Evolutionary conservation across 495 filamentous ascomycete species (phyloP).

Genomic region (Chaetomium fimeti): DNA sequence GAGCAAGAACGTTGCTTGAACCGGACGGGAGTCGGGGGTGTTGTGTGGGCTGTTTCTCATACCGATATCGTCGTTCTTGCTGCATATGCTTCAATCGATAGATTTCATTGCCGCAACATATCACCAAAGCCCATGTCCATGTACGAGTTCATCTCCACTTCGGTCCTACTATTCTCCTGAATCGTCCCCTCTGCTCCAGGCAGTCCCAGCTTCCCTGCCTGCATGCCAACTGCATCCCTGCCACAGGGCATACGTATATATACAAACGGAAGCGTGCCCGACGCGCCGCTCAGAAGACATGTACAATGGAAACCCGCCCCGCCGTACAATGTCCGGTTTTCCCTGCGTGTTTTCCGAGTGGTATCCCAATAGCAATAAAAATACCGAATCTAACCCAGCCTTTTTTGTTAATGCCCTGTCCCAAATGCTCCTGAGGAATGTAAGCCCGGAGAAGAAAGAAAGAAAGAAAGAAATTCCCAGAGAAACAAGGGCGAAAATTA

Average conservation of each 20-base stretch:
- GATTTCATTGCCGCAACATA: not conserved
- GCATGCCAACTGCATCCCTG: not conserved
- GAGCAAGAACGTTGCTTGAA: slow-evolving; percentile 20
- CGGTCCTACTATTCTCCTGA: not conserved
- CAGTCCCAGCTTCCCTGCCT: slow-evolving; percentile 4
- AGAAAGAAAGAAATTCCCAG: not conserved
- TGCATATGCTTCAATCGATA: not conserved
- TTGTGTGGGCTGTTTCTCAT: not conserved
- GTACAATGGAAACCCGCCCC: not conserved
- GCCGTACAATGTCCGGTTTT: not conserved
- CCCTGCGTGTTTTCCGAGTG: slow-evolving; percentile 7
- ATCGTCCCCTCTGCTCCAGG: slow-evolving; percentile 14
- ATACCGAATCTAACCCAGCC: slow-evolving; percentile 3
- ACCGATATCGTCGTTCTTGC: not conserved
- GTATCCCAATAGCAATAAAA: slow-evolving; percentile 16
- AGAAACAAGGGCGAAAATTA: not conserved
- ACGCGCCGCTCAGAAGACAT: slow-evolving; percentile 6
- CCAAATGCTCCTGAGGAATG: slow-evolving; percentile 11
- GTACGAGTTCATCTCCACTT: not conserved
- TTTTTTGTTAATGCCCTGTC: slow-evolving; percentile 11
- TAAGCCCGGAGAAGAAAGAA: slow-evolving; percentile 3
- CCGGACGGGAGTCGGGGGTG: not conserved
- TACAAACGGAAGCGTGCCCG: slow-evolving; percentile 20
- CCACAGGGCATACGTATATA: slow-evolving; percentile 14
- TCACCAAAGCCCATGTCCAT: not conserved